Evolutionary conservation across 768 basidiomycete genomes (phyloP), one percentile per base, ranked within the genome.

Genomic region (Ramaria rubella): DNA sequence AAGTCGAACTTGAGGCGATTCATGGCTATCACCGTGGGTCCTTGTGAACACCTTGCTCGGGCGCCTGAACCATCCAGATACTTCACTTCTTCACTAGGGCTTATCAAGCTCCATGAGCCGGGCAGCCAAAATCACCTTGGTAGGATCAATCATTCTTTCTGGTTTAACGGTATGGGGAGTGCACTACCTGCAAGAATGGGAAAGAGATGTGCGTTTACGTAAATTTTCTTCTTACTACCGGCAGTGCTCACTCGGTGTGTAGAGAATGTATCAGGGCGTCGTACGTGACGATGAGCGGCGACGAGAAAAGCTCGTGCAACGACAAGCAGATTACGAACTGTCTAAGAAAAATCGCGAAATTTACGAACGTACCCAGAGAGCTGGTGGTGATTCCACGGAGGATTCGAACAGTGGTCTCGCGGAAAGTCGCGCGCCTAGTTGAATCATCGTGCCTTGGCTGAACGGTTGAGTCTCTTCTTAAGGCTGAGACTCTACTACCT

Each of bases 241-340:
- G 24, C 26, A 43, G 34, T 34, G 36, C 43, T 31, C 51, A 59
- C 55, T 19, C 36, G n/a, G 27, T 23, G 52, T 46, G 27, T 58
- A 97, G 94, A 83, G 74, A 27, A 96, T 96, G 94, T 95, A 89
- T 66, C 77, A 86, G 66, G 94, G 94, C 24, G 94, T 96, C 2
- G 65, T 95, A 45, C 81, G 84, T 51, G 94, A 96, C 66, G 94
- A 97, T 64, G 88, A 84, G 63, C 83, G 92, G 24, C 75, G 87
- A 59, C 75, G 69, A 63, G 80, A 83, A 64, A 93, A 92, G 71
- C 80, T 80, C 79, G 76, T 62, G 48, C 79, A 83, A 68, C 77
- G 85, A 59, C 79, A 86, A 67, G 79, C 76, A 58, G 86, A 81
- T 0, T 69, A 85, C 23, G 73, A 78, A 49, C 77, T 79, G 48